Base-by-base conservation (phyloP, 352 stramenopile species). In the Phytophthora hybrid region DNA sequence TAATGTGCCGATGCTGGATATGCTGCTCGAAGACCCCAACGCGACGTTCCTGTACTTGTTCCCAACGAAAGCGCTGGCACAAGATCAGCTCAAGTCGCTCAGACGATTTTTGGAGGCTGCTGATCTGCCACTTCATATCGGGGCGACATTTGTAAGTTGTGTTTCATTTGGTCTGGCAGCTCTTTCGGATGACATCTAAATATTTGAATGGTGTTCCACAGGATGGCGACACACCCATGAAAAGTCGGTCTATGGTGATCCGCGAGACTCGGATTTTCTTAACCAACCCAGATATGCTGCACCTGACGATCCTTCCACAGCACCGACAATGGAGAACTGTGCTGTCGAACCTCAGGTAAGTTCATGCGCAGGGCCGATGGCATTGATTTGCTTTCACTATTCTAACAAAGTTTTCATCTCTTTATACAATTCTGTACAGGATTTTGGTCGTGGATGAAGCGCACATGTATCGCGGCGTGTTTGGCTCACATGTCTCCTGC, bases 221-320 rank as follows among this genome's bases (percentile, higher is more conserved):
- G 89, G 98, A 99, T 77, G 98, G 98, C 14, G 98, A 99, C 76
- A 99, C 96, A 7, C 80, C 89, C 9, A 97, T 98, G 79, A 88
- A 89, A 62, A 85, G 95, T 54, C 90, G 98, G 7, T 88, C 86
- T 23, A 83, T 85, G 51, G 86, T 99, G 29, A 91, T 94, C 23
- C 79, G 81, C 11, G 82, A 97, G 21, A 91, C 91, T 10, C 93
- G 98, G 52, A 90, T 99, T 46, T 97, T 99, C 59, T 80, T 99
- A n/a, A 99, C 97, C 5, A 99, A 99, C 80, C 98, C 98, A 31
- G 98, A 99, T 77, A 99, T 99, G 73, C 84, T 99, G 16, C 98
- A 99, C 78, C 87, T 97, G 14, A 93, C 93, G n/a, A 97, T 99
- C 29, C 76, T 99, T 14, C 95, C 97, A 1, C 85, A 97, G n/a